These are phyloP conservation scores for Epithemia pelagica DNA, from an alignment of 108 stramenopile species.

Conservation along the genomic window DNA sequence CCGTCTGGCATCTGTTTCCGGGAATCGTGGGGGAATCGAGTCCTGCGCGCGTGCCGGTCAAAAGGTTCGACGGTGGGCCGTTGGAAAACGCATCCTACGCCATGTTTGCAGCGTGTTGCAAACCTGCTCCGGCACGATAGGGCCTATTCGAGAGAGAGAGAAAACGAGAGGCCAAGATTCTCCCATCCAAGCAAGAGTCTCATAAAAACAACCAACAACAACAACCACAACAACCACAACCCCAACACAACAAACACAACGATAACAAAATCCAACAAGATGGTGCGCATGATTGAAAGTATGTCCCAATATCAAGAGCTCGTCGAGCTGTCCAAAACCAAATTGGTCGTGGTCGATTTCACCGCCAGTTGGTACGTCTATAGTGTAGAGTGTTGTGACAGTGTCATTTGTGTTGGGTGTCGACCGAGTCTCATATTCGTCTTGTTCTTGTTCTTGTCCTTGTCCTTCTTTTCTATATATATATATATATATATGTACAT, in stretches of 20 bases:
- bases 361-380: constrained; percentile 76
- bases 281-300: constrained; percentile 39
- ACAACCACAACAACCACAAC: not conserved
- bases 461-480: constrained; percentile 3
- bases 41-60: too few relatives aligned
- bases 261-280: constrained; percentile 3
- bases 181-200: too few relatives aligned
- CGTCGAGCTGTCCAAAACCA: constrained; percentile 66
- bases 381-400: too few relatives aligned
- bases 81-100: too few relatives aligned
- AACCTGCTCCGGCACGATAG: too few relatives aligned
- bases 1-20: too few relatives aligned
- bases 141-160: too few relatives aligned
- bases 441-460: not conserved
- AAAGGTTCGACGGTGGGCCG: too few relatives aligned
- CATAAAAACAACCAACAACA: too few relatives aligned
- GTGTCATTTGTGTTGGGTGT: not conserved
- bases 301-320: constrained; percentile 47
- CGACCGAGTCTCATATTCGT: not conserved
- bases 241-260: not conserved
- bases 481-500: not conserved
- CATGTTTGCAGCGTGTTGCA: too few relatives aligned
- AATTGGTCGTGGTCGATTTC: constrained; percentile 78
- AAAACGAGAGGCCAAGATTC: too few relatives aligned
- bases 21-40: too few relatives aligned